A percentile compares a stretch with the other conserved stretches of the same genome.
phyloP scores from a whole-genome alignment of 371 early-diverging fungal genomes.

The Amoeboaphelidium occidentale region DNA sequence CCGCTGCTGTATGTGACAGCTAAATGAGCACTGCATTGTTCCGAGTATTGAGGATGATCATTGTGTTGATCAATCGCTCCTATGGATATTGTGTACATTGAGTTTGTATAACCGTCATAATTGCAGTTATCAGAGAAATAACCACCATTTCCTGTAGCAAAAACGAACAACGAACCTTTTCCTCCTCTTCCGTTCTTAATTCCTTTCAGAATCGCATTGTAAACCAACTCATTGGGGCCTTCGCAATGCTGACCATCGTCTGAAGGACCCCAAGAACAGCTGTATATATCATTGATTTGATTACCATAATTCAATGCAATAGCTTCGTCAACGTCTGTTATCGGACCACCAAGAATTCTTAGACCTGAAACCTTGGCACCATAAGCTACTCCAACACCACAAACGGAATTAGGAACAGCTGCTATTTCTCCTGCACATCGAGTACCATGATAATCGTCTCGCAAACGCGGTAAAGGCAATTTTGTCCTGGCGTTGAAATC shows the following conservation, averaged over 20 bases:
- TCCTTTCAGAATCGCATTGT: conserved; percentile 56
- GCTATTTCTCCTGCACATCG: conserved; percentile 94
- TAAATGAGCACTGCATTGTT: conserved; percentile 66
- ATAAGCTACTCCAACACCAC: conserved; percentile 89
- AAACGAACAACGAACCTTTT: conserved; percentile 67
- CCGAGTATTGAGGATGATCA: conserved; percentile 61
- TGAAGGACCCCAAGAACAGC: conserved; percentile 84
- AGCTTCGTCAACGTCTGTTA: conserved; percentile 76
- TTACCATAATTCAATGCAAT: conserved; percentile 57
- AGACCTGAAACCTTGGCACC: conserved; percentile 61
- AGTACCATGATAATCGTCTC: conserved; percentile 80
- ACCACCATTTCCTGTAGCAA: conserved; percentile 89
- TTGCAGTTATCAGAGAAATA: conserved; percentile 59
- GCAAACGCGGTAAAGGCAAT: conserved; percentile 39
- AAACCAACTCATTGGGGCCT: conserved; percentile 49
- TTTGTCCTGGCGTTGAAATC: not conserved
- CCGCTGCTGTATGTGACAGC: conserved; percentile 65
- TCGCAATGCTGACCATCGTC: conserved; percentile 75
- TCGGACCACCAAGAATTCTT: conserved; percentile 61
- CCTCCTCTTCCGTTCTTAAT: conserved; percentile 58
- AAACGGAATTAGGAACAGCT: conserved; percentile 56
- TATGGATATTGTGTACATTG: conserved; percentile 77
- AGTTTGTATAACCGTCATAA: conserved; percentile 89
- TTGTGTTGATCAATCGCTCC: conserved; percentile 56
- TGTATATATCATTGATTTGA: conserved; percentile 71